A percentile compares a stretch with the other conserved stretches of the same genome.
Conservation (phyloP, 2,329 filamentous ascomycete species). For the Microsporum audouinii region DNA sequence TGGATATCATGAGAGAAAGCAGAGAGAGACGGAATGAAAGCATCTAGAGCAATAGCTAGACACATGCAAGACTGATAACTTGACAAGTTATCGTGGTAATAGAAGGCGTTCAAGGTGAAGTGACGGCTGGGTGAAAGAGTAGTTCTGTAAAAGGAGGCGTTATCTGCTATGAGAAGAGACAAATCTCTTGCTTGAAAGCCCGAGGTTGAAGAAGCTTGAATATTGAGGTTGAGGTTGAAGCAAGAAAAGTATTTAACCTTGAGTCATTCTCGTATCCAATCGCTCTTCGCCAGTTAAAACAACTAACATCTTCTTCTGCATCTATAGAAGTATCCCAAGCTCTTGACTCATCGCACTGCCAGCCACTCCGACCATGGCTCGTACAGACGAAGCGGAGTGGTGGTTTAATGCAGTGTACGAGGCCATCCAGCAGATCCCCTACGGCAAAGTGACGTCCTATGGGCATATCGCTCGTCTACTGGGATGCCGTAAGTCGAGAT, state of each 20-base stretch:
- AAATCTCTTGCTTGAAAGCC: no score
- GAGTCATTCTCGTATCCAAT: no score
- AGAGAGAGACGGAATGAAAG: neutral
- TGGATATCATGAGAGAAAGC: neutral
- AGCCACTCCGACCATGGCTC: slow-evolving; percentile 26
- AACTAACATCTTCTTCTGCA: no score
- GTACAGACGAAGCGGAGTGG: slow-evolving; percentile 38
- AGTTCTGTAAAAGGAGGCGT: neutral
- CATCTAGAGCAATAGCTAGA: neutral
- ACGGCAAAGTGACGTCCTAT: slow-evolving; percentile 76
- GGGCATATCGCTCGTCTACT: slow-evolving; percentile 56
- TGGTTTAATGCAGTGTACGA: slow-evolving; percentile 58
- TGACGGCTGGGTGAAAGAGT: neutral
- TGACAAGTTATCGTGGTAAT: neutral
- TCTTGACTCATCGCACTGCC: neutral
- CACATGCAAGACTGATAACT: neutral
- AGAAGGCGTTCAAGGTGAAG: neutral
- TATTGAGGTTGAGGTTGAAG: neutral
- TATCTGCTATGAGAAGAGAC: no score
- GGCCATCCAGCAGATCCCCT: slow-evolving; percentile 74
- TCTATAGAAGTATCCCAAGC: neutral
- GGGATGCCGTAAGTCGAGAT: slow-evolving; percentile 44
- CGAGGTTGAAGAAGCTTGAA: no score
- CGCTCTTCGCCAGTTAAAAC: no score
- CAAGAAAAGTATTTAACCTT: no score